Evolutionary conservation across 441 rosid species (phyloP), one percentile per base, ranked within the genome.

Genomic region (Flueggea neowawraea): DNA sequence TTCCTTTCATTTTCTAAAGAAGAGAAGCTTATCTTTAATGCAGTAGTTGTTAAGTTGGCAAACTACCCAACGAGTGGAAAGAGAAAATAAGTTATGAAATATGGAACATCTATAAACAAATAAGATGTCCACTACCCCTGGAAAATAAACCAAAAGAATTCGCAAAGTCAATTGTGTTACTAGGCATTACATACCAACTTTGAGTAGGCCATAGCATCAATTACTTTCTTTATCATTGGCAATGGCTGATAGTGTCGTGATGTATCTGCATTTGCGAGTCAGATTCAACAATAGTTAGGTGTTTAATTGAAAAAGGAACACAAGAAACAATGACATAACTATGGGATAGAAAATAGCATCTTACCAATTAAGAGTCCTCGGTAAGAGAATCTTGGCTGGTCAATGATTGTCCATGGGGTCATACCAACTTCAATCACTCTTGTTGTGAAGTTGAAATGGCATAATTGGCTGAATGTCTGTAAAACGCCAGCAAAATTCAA

Each of bases 391-490:
- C 95, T 84, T n/a, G 90, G 91, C 60, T 75, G 69, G 67, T 85
- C 95, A 43, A 48, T 74, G 50, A 84, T 78, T 62, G 63, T 74
- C 91, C 90, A 88, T 10, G 90, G 95, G 50, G 81, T 67, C 83
- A 68, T 80, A 43, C 33, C 50, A 76, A 88, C 63, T 69, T 80
- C 77, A 64, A 84, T 71, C 12, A 64, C 48, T 52, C 69, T 82
- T 64, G 72, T 78, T 53, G 56, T 63, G 36, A 72, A 57, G 74
- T 81, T 78, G 77, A 84, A 82, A 63, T 65, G 60, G 63, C 95
- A 88, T 61, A 88, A 62, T 62, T 88, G 91, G 83, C 90, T 85
- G 62, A 88, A 78, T 66, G 95, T 88, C 90, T 82, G 82, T 79
- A 72, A 73, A 22, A 22, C 28, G 2, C 28, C 28, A 22, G 28